Percentiles rank a stretch among this genome's conserved stretches.
Evolutionary conservation across 306 rosid genomes (phyloP).

Genomic region (Inga leiocalycina): DNA sequence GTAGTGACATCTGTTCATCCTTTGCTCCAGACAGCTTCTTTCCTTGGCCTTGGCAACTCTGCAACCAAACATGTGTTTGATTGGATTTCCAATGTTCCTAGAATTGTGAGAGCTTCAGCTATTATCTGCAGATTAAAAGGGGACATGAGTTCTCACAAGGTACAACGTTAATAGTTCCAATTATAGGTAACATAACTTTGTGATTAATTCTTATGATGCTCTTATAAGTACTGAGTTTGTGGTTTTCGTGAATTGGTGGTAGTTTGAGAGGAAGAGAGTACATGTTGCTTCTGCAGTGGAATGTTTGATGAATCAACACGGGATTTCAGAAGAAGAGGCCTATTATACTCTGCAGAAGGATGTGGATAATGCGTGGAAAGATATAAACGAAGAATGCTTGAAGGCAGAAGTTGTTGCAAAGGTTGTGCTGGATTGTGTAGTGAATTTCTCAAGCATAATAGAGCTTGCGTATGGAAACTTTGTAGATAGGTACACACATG

Average conservation of each 20-base stretch:
- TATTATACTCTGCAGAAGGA: slow-evolving; percentile 9
- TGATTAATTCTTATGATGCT: background rate
- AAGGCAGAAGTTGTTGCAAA: slow-evolving; percentile 34
- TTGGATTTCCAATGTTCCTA: background rate
- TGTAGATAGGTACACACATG: slow-evolving; percentile 40
- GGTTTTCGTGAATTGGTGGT: background rate
- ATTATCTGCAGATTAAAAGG: background rate
- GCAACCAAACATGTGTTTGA: background rate
- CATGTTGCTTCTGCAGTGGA: background rate
- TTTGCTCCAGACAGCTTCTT: background rate
- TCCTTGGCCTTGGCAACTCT: background rate
- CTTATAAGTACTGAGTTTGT: background rate
- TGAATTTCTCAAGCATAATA: slow-evolving; percentile 39
- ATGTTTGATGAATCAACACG: background rate
- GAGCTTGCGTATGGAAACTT: slow-evolving; percentile 38
- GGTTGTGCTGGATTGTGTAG: slow-evolving; percentile 35
- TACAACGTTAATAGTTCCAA: background rate
- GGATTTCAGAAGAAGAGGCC: background rate
- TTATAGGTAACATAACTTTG: background rate
- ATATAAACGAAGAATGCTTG: slow-evolving; percentile 28
- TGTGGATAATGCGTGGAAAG: slow-evolving; percentile 38
- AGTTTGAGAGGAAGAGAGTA: background rate
- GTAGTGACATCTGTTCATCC: background rate
- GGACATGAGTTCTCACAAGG: background rate
- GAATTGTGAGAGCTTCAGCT: background rate